These are phyloP conservation scores for Inosperma sp. DNA, from an alignment of 768 basidiomycete genomes.

Conservation along the genomic window DNA sequence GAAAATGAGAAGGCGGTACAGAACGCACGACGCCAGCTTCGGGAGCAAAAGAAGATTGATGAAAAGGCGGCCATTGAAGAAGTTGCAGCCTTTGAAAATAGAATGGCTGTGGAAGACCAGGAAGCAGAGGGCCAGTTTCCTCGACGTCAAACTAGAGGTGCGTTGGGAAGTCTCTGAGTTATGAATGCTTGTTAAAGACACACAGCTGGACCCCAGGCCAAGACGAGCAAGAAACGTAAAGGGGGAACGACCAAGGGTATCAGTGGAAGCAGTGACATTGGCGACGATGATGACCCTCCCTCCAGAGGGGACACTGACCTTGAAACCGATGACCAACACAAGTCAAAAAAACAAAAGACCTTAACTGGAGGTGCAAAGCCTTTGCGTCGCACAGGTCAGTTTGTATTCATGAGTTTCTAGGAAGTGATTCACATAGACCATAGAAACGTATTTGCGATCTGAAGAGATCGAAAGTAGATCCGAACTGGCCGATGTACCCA, in stretches of 20 bases:
- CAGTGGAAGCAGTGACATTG: not conserved
- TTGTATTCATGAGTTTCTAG: too few relatives aligned
- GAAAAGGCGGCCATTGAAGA: not conserved
- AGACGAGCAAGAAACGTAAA: not conserved
- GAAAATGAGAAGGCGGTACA: not conserved
- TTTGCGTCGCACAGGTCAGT: too few relatives aligned
- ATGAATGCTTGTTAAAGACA: not conserved
- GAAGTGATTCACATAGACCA: too few relatives aligned
- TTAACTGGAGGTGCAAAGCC: too few relatives aligned
- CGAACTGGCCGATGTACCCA: too few relatives aligned
- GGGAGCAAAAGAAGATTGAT: not conserved
- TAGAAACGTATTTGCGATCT: too few relatives aligned
- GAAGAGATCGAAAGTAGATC: too few relatives aligned
- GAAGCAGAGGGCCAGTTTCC: not conserved
- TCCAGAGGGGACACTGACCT: not conserved
- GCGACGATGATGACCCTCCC: not conserved
- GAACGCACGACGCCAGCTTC: not conserved
- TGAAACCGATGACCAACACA: too few relatives aligned
- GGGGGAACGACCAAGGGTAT: not conserved
- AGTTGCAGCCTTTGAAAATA: not conserved
- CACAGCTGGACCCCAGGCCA: not conserved
- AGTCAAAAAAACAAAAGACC: too few relatives aligned
- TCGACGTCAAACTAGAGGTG: not conserved
- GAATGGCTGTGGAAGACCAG: not conserved
- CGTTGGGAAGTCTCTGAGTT: not conserved